Evolutionary conservation across 768 basidiomycete genomes (phyloP), one percentile per base, ranked within the genome.

Genomic region (Tephrocybe sp.): DNA sequence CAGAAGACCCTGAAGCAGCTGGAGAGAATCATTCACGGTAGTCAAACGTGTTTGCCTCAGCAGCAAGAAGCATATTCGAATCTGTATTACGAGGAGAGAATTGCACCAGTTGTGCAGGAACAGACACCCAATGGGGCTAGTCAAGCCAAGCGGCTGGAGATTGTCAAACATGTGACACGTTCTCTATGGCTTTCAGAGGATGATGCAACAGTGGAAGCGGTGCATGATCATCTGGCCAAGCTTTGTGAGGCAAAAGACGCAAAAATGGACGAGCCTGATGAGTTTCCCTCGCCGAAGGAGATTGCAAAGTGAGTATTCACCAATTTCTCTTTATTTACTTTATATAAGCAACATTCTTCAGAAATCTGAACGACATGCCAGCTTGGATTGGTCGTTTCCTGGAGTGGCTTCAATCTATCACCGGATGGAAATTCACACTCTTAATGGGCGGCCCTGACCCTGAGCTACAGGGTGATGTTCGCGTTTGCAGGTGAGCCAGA

Each of bases 371-470:
- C 3, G 33, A 48, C 11, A 7, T 48, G 2, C 47, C 39, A n/a
- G 47, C 39, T 4, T 40, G 39, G 4, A 41, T 41, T 19, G 39
- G 39, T 19, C 10, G 5, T 9, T 48, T 48, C 9, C 30, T 48
- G 0, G 40, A 48, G 9, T 48, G 30, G 27, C 3, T 42, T 5
- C 29, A 48, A 10, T 7, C 39, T 10, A 37, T 23, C 15, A 48
- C 47, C 1, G 22, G 47, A 2, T 48, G 47, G 47, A 29, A 33
- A 9, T 48, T 48, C 37, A 40, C 21, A 1, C 41, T 29, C 18
- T 29, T 48, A 10, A 48, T 48, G 47, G 40, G 47, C 16, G 40
- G 47, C 11, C 40, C 47, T 21, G 47, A 48, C 47, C 47, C 40
- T 1, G 22, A 7, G 1, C 18, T 25, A 29, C 25, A 30, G 7